These are phyloP conservation scores for Xylariaceae sp. DNA, from an alignment of 2,329 filamentous ascomycete genomes.

Conservation along the genomic window DNA sequence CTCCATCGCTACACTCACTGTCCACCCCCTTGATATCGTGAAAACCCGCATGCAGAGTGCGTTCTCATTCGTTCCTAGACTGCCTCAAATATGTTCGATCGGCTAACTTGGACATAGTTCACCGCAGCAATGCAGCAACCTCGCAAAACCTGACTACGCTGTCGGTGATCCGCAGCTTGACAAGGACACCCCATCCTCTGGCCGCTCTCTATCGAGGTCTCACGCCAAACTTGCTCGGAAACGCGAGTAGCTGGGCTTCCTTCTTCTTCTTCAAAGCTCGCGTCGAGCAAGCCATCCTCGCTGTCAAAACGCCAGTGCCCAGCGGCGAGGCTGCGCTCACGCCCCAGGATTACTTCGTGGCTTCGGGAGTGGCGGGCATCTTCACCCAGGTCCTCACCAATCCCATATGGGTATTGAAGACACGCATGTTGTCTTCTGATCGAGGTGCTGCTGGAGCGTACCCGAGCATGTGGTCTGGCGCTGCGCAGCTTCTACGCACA, in stretches of 20 bases:
- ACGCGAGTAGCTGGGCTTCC: slow-evolving; percentile 82
- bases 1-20: slow-evolving; percentile 76
- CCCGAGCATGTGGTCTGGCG: slow-evolving; percentile 68
- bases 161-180: slow-evolving; percentile 48
- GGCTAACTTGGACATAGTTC: slow-evolving; percentile 34
- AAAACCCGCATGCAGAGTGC: slow-evolving; percentile 92
- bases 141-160: slow-evolving; percentile 44
- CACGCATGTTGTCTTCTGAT: slow-evolving; percentile 88
- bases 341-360: slow-evolving; percentile 73
- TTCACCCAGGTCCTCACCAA: slow-evolving; percentile 82
- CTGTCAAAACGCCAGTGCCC: slow-evolving; percentile 25
- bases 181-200: slow-evolving; percentile 51
- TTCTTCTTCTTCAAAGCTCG: slow-evolving; percentile 79
- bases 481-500: slow-evolving; percentile 58
- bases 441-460: slow-evolving; percentile 74
- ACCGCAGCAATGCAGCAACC: slow-evolving; percentile 41
- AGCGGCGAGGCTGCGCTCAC: slow-evolving; percentile 37
- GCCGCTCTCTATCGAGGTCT: slow-evolving; percentile 83
- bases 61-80: slow-evolving; percentile 16
- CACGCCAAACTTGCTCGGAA: slow-evolving; percentile 85
- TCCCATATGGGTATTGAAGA: slow-evolving; percentile 97
- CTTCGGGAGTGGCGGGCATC: slow-evolving; percentile 67
- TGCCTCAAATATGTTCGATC: slow-evolving; percentile 3
- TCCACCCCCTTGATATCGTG: slow-evolving; percentile 91
- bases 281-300: slow-evolving; percentile 45